Percentiles rank a stretch among this genome's conserved stretches.
Conservation (phyloP, 805 yeast genomes). For the Suhomyces sp. region DNA sequence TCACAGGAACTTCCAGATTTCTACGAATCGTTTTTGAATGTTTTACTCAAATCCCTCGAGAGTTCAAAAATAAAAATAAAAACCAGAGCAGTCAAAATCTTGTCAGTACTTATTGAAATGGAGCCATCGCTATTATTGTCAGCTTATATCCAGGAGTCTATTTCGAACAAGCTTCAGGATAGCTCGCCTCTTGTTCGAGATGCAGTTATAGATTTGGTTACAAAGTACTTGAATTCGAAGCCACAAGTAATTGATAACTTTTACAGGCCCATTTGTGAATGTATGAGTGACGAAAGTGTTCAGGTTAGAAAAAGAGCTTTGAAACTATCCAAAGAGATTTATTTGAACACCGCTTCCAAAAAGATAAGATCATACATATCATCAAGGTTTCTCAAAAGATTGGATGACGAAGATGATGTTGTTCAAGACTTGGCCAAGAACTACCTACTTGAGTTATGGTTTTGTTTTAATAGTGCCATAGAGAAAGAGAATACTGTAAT, state of each 20-base stretch:
- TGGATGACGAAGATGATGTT: conserved; percentile 70
- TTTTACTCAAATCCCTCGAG: conserved; percentile 40
- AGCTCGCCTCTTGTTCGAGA: conserved; percentile 71
- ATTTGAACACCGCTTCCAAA: conserved; percentile 27
- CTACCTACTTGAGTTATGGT: conserved; percentile 27
- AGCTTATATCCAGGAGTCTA: conserved; percentile 49
- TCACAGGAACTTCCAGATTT: conserved; percentile 31
- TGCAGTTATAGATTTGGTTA: conserved; percentile 68
- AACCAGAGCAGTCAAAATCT: conserved; percentile 61
- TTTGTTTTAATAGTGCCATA: conserved; percentile 5
- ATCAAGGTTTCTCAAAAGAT: conserved; percentile 49
- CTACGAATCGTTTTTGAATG: conserved; percentile 52
- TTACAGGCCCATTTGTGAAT: conserved; percentile 46
- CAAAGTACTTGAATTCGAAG: conserved; percentile 41
- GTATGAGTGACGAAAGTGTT: conserved; percentile 57
- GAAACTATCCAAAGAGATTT: conserved; percentile 49
- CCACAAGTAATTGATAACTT: conserved; percentile 48
- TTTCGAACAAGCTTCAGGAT: conserved; percentile 53
- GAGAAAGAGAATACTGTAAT: background rate
- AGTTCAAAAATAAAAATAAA: conserved; percentile 29
- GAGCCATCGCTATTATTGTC: conserved; percentile 51
- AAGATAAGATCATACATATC: conserved; percentile 41
- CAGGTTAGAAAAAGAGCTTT: conserved; percentile 64
- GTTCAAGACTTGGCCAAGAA: conserved; percentile 39
- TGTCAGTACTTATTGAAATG: conserved; percentile 52